Evolutionary conservation across 768 basidiomycete species (phyloP), one percentile per base, ranked within the genome.

Genomic region (Tulasnella sp.): DNA sequence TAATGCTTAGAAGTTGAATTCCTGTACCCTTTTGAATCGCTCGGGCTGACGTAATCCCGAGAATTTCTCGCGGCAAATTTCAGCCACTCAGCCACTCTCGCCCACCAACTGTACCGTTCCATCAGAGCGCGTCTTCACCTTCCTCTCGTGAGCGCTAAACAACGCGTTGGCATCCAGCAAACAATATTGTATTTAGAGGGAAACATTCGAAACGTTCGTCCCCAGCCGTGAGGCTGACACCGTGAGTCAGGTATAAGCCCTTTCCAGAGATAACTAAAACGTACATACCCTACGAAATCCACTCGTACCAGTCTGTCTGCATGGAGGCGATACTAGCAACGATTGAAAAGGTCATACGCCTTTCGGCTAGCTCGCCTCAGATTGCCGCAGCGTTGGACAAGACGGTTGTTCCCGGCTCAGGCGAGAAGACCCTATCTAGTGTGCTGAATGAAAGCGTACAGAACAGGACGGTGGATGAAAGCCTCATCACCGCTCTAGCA

Each of bases 371-470:
- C 61, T 91, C 93, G 81, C 80, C 88, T 7, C 83, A 88, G 11
- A 91, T 91, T 15, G 87, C 85, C 67, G 84, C 87, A 26, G 87
- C 88, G 3, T 87, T 95, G 26, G 85, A 87, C 3, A 85, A 88
- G 0, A 84, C 89, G 0, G 70, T 86, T 23, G 83, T 94, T 9
- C 88, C 90, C 1, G 86, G 86, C 29, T 83, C 84, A 10, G 81
- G 84, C 26, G 86, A 85, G n/a, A 83, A 84, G 48, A 91, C 85
- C 75, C 87, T 94, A 3, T 83, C 92, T 37, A 87, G 88, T 70
- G 84, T 90, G 20, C 84, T 95, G 70, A 86, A 77, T 20, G 46
- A 73, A 39, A 37, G 67, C 37, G 51, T 75, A 29, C 46, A 32
- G 40, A 32, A 48, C 11, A 51, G 77, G 35, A 37, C 57, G 15